Conservation (phyloP, 202 grass and related monocot species). For the Zizania palustris region DNA sequence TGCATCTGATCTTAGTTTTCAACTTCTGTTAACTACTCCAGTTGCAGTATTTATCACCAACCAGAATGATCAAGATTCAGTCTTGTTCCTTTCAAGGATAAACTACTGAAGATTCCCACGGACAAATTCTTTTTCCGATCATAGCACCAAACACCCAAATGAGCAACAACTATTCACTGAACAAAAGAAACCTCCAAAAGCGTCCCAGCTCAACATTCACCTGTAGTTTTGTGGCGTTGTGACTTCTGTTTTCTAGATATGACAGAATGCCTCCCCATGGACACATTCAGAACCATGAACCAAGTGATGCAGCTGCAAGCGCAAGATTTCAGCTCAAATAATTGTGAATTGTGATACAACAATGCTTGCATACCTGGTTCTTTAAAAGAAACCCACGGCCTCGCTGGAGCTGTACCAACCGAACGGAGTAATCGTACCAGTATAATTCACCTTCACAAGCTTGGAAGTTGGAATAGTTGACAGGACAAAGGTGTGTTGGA, state of each 20-base stretch:
- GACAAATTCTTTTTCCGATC: constrained; percentile 12
- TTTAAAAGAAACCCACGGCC: constrained; percentile 15
- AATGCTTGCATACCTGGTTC: not conserved
- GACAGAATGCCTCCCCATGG: not conserved
- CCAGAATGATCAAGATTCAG: constrained; percentile 33
- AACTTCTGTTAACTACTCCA: not conserved
- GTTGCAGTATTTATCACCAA: constrained; percentile 1
- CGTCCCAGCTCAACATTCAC: not conserved
- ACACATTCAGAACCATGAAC: not conserved
- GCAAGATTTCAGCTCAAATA: not conserved
- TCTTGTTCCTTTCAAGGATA: not conserved
- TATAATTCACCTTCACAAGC: constrained; percentile 30
- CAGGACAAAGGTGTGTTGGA: constrained; percentile 14
- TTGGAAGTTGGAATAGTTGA: constrained; percentile 19
- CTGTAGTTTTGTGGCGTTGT: not conserved
- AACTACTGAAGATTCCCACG: not conserved
- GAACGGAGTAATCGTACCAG: constrained; percentile 24
- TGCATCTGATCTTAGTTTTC: not conserved
- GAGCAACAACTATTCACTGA: not conserved
- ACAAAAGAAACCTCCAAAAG: not conserved
- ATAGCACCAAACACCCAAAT: constrained; percentile 6
- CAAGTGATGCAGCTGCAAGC: not conserved
- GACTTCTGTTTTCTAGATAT: not conserved
- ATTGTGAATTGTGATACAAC: not conserved
- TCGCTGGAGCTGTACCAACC: constrained; percentile 38